phyloP scores from a whole-genome alignment of 306 rosid genomes.

The Castanea mollissima region DNA sequence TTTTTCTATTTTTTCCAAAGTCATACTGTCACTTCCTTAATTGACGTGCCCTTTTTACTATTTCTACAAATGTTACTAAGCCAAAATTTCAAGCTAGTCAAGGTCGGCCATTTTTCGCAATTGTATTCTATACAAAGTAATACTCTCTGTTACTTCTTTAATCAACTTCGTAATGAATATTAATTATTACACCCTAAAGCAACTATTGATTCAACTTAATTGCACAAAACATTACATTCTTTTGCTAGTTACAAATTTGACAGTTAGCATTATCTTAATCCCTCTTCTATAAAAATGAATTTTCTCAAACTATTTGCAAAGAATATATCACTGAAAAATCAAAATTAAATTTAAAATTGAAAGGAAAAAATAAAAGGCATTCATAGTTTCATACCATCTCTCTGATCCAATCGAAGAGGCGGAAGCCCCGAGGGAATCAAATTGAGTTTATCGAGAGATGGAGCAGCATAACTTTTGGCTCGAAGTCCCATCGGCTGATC shows the following conservation, averaged over 20 bases:
- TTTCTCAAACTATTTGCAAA: neutral
- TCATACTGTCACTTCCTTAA: too few species aligned
- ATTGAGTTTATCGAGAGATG: slow-evolving; percentile 51
- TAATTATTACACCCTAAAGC: neutral
- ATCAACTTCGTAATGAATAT: too few species aligned
- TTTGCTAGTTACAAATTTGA: neutral
- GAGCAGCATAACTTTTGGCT: slow-evolving; percentile 35
- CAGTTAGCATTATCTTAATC: neutral
- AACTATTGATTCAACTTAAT: neutral
- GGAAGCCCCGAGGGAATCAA: slow-evolving; percentile 55
- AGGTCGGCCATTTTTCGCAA: too few species aligned
- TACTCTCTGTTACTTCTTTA: too few species aligned
- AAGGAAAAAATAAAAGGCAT: neutral
- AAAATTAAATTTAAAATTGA: neutral
- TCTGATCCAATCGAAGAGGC: slow-evolving; percentile 36
- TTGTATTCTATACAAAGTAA: too few species aligned
- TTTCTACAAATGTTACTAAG: too few species aligned
- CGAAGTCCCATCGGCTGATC: slow-evolving; percentile 16
- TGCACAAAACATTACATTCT: neutral
- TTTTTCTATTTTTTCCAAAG: too few species aligned
- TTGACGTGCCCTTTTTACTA: too few species aligned
- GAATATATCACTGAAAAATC: neutral
- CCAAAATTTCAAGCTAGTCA: too few species aligned
- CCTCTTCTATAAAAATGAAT: neutral
- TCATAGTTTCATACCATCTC: slow-evolving; percentile 29